Evolutionary conservation across 768 basidiomycete species (phyloP).

Genomic region (Tremella fuciformis): DNA sequence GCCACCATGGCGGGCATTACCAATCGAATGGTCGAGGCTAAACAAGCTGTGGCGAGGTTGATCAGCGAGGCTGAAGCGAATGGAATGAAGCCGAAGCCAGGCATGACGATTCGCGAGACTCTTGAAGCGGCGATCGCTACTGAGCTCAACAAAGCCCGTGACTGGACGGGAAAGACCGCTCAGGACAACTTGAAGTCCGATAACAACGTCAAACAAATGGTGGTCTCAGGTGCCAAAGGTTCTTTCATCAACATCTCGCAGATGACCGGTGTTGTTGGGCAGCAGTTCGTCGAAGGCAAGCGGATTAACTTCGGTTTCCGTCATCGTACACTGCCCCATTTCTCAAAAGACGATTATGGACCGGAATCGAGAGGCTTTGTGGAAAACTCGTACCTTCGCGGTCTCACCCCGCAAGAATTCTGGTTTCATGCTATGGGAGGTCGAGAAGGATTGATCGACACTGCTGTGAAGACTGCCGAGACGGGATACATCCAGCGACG

Average conservation of each 20-base stretch:
- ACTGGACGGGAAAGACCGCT: constrained; percentile 91
- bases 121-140: constrained; percentile 91
- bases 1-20: constrained; percentile 85
- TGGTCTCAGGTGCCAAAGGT: constrained; percentile 96
- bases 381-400: constrained; percentile 95
- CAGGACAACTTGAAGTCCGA: constrained; percentile 96
- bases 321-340: constrained; percentile 93
- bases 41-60: constrained; percentile 70
- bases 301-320: constrained; percentile 98
- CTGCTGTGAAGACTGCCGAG: constrained; percentile 98
- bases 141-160: constrained; percentile 90
- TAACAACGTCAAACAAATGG: constrained; percentile 99
- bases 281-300: constrained; percentile 95
- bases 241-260: constrained; percentile 98
- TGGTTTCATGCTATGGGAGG: constrained; percentile 99
- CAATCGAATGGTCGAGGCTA: constrained; percentile 73
- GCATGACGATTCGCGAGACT: constrained; percentile 99
- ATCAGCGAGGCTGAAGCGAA: constrained; percentile 83
- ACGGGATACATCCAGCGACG: constrained; percentile 99
- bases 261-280: constrained; percentile 99
- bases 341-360: constrained; percentile 97
- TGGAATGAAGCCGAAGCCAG: constrained; percentile 80
- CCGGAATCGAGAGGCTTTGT: constrained; percentile 98
- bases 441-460: constrained; percentile 97
- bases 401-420: constrained; percentile 95